These are phyloP conservation scores for Puccinia coronata DNA, from an alignment of 1,284 basidiomycete species.

Conservation along the genomic window DNA sequence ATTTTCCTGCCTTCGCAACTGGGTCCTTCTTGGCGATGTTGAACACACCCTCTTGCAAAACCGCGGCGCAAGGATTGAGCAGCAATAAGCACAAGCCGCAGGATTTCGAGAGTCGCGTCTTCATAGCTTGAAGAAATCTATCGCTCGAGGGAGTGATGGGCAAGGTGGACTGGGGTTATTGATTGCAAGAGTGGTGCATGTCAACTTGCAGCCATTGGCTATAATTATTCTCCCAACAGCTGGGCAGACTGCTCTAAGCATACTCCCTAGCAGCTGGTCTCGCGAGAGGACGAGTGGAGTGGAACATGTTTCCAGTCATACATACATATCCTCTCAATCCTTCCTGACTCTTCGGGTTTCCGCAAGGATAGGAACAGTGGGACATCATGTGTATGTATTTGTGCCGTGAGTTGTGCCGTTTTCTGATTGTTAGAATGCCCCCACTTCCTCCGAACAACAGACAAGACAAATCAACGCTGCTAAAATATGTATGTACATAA, in stretches of 20 bases:
- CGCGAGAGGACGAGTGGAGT: not conserved
- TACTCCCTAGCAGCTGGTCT: too few species aligned
- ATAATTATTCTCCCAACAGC: not conserved
- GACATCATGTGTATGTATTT: not conserved
- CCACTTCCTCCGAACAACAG: too few species aligned
- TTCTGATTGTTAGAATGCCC: too few species aligned
- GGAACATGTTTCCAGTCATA: conserved; percentile 6
- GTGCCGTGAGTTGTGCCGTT: too few species aligned
- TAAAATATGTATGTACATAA: too few species aligned
- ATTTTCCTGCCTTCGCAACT: not conserved
- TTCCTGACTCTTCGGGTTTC: conserved; percentile 1
- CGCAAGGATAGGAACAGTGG: not conserved
- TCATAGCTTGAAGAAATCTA: too few species aligned
- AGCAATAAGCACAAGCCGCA: not conserved
- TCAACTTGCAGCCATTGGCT: too few species aligned
- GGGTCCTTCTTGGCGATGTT: not conserved
- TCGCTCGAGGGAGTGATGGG: too few species aligned
- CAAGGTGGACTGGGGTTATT: not conserved
- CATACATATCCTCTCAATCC: not conserved
- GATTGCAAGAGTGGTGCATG: too few species aligned
- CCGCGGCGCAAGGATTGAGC: not conserved
- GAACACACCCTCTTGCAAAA: not conserved
- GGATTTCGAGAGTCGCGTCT: not conserved
- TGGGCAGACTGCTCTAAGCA: not conserved
- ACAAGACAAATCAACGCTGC: too few species aligned